Conservation (phyloP, 2,329 filamentous ascomycete species). For the Alternaria ethzedia region DNA sequence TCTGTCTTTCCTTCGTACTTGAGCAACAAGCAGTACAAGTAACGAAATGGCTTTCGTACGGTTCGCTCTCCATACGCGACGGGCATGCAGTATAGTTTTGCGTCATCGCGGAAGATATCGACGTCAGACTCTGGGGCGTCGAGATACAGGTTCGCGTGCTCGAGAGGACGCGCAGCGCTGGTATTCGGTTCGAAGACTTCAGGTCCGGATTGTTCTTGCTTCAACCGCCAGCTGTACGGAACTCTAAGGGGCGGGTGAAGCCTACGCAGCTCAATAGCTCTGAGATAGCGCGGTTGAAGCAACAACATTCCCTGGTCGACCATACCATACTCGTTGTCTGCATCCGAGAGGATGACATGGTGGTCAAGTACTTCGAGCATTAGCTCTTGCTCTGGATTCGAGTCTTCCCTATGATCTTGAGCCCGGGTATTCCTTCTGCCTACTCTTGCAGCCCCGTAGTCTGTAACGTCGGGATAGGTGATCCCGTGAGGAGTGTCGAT, state of each 20-base stretch:
- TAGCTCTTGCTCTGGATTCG: neutral
- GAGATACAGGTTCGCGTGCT: neutral
- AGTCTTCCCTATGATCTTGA: neutral
- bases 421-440: too few species aligned
- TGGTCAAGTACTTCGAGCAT: neutral
- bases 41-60: neutral
- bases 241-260: too few species aligned
- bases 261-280: neutral
- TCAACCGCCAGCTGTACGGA: neutral
- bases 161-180: neutral
- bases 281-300: neutral
- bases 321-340: neutral
- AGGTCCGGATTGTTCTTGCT: too few species aligned
- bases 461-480: conserved; percentile 17
- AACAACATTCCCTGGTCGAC: neutral
- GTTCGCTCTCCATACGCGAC: conserved; percentile 5
- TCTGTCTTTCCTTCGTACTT: neutral
- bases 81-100: conserved; percentile 14
- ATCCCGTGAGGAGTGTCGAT: conserved; percentile 22
- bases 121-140: conserved; percentile 6
- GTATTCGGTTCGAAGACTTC: too few species aligned
- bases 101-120: conserved; percentile 1
- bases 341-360: neutral
- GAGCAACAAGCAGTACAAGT: conserved; percentile 7
- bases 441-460: neutral